Evolutionary conservation across 2,329 filamentous ascomycete genomes (phyloP), one percentile per base, ranked within the genome.

Genomic region (Blastomyces emzantsi): DNA sequence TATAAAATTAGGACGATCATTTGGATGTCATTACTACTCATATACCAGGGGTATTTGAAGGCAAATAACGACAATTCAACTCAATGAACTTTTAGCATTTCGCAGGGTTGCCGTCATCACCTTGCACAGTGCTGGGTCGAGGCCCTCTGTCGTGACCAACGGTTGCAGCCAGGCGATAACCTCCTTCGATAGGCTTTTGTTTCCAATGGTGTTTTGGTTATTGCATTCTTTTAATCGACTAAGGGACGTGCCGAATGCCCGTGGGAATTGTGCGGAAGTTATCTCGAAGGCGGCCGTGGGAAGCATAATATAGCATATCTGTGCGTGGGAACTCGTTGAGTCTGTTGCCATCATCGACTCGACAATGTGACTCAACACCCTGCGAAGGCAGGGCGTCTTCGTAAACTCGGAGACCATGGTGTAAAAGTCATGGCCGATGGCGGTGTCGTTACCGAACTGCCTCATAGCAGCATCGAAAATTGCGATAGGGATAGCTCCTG

Each of bases 401-500:
- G 81, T 79, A 74, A 96, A 97, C 6, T 81, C 79, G 2, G 85
- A 80, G 67, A 96, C 89, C 77, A 95, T 83, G 70, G 89, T 80
- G 75, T 94, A 97, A 76, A 97, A 96, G 28, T 83, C 78, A 70
- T 88, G 86, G 2, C 86, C 90, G 7, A 91, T 81, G 0, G 80
- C 78, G 1, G 86, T 76, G 65, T 83, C 84, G 73, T 87, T 86
- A 67, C 89, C 86, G 61, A 89, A 84, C 70, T 96, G 87, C 74
- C 89, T 90, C 78, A 87, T 86, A 6, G 92, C 88, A 28, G 90
- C 86, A 71, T 96, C 91, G 72, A 96, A 97, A 58, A 99, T 90
- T 49, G 93, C 92, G 63, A 92, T 84, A 1, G 94, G 92, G 68
- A 99, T 96, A 19, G 91, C 94, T n/a, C 94, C 94, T 65, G 89